A percentile compares a stretch with the other conserved stretches of the same genome.
Conservation (phyloP, 1,284 basidiomycete genomes). For the Sanghuangporus sanghuang region DNA sequence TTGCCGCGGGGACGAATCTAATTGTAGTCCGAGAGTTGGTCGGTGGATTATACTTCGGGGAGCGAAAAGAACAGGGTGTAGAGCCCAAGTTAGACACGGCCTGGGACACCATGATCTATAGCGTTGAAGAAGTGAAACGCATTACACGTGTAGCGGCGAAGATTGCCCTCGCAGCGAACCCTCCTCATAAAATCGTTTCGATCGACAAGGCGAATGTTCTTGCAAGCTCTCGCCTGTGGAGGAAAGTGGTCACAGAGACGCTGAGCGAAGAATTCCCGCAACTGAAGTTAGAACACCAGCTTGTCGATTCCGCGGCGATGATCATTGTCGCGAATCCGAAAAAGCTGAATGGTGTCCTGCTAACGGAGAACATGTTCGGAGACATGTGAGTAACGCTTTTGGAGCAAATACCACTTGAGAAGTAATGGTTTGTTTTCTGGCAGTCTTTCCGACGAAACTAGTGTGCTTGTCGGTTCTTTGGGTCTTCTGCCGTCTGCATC, state of each 20-base stretch:
- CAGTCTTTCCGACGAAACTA: constrained; percentile 93
- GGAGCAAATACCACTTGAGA: neutral
- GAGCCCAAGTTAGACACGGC: constrained; percentile 61
- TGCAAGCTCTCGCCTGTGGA: constrained; percentile 92
- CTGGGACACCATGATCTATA: constrained; percentile 93
- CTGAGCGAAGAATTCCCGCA: constrained; percentile 83
- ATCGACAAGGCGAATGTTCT: constrained; percentile 99
- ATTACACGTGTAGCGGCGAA: constrained; percentile 96
- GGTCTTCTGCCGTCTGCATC: constrained; percentile 96
- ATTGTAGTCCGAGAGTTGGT: constrained; percentile 96
- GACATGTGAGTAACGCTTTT: constrained; percentile 72
- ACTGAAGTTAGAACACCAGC: constrained; percentile 80
- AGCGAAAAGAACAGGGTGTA: constrained; percentile 82
- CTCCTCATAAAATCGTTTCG: constrained; percentile 87
- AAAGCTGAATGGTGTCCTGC: constrained; percentile 92
- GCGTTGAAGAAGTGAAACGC: constrained; percentile 85
- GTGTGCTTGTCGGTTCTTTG: constrained; percentile 96
- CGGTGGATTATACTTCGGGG: constrained; percentile 91
- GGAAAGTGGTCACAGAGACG: constrained; percentile 85
- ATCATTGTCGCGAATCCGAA: constrained; percentile 88
- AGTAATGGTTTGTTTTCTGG: constrained; percentile 1
- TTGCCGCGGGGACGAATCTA: constrained; percentile 86
- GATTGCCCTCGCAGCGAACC: constrained; percentile 80
- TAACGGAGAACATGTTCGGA: constrained; percentile 95
- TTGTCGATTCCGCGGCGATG: constrained; percentile 98